Conservation (phyloP, 129 eudicot genomes). For the Heracleum sosnowskyi region DNA sequence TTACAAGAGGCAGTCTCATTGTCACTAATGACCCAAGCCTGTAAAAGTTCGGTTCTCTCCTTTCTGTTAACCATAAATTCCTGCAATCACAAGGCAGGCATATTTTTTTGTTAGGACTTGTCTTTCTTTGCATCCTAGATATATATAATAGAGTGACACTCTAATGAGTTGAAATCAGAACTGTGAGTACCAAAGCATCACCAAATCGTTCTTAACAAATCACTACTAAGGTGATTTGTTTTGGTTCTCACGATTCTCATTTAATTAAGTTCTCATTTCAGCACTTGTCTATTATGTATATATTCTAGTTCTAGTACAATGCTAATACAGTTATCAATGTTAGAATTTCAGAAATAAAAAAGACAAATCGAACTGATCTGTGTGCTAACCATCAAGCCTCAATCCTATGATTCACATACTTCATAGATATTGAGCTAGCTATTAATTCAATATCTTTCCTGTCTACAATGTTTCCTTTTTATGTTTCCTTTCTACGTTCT, state of each 20-base stretch:
- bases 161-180: no score
- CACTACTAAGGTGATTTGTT: neutral
- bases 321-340: neutral
- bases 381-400: neutral
- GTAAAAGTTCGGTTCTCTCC: slow-evolving; percentile 12
- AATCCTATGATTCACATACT: neutral
- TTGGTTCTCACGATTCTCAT: neutral
- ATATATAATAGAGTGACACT: no score
- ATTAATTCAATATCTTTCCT: neutral
- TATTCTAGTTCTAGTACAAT: neutral
- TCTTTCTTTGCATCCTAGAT: neutral
- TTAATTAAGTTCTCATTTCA: neutral
- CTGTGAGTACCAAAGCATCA: neutral
- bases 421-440: neutral
- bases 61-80: slow-evolving; percentile 8
- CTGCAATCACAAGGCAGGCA: neutral
- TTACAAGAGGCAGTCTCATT: neutral
- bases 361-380: neutral
- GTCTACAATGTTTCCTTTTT: neutral
- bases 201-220: neutral
- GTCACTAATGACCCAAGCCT: slow-evolving; percentile 3
- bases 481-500: neutral
- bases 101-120: neutral
- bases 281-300: neutral
- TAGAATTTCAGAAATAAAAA: neutral